Evolutionary conservation across 192 early-diverging fungal genomes (phyloP).

Genomic region (Phlyctochytrium arcticum): DNA sequence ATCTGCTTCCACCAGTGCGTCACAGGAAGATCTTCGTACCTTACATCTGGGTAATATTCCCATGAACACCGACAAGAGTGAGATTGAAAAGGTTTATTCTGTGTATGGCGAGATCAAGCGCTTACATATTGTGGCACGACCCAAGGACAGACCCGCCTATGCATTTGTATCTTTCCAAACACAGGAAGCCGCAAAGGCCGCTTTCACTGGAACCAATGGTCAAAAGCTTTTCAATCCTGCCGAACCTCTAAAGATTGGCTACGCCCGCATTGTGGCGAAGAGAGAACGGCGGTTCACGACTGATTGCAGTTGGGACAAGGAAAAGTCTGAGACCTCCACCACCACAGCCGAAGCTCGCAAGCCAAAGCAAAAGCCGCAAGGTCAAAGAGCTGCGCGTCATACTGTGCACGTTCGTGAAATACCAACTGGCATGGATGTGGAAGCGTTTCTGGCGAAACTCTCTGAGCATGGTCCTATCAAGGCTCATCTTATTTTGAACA

Average conservation of each 20-base stretch:
- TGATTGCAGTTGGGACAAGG: slow-evolving; percentile 20
- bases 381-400: not conserved
- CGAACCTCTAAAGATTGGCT: slow-evolving; percentile 39
- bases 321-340: no score
- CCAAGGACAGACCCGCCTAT: slow-evolving; percentile 37
- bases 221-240: slow-evolving; percentile 31
- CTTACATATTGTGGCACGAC: slow-evolving; percentile 38
- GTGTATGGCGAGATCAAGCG: slow-evolving; percentile 30
- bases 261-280: slow-evolving; percentile 27
- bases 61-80: slow-evolving; percentile 32
- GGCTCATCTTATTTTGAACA: not conserved
- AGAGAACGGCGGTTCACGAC: not conserved
- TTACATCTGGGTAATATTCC: slow-evolving; percentile 39
- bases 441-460: slow-evolving; percentile 5
- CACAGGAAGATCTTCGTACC: slow-evolving; percentile 8
- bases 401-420: not conserved
- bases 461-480: slow-evolving; percentile 11
- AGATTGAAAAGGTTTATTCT: slow-evolving; percentile 34
- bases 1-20: not conserved
- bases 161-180: slow-evolving; percentile 42
- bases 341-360: slow-evolving; percentile 26
- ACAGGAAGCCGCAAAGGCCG: slow-evolving; percentile 12
- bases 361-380: not conserved
- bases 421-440: not conserved
- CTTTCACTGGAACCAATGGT: slow-evolving; percentile 17